phyloP scores from a whole-genome alignment of 179 eudicot genomes.

The Silene noctiflora region DNA sequence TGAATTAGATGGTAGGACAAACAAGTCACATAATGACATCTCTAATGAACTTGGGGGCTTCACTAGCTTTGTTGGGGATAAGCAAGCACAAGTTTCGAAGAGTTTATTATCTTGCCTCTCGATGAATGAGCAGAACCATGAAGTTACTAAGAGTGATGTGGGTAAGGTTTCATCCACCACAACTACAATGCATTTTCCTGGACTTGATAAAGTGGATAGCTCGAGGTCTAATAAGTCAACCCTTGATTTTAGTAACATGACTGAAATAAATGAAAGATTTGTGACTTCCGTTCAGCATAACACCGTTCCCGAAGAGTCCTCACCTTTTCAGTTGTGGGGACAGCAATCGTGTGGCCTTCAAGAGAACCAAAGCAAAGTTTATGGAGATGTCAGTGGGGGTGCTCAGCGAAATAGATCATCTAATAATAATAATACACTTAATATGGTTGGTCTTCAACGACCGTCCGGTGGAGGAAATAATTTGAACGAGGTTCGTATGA shows the following conservation, averaged over 20 bases:
- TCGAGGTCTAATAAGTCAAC: conserved; percentile 38
- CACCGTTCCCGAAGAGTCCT: conserved; percentile 32
- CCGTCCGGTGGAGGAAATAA: conserved; percentile 36
- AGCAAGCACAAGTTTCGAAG: conserved; percentile 36
- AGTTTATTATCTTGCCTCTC: conserved; percentile 37
- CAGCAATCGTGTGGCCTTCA: conserved; percentile 48
- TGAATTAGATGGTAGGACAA: conserved; percentile 25
- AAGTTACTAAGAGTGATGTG: conserved; percentile 33
- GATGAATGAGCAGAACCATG: conserved; percentile 35
- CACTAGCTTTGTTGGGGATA: conserved; percentile 34
- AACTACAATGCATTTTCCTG: conserved; percentile 40
- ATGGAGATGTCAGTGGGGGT: conserved; percentile 28
- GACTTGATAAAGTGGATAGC: conserved; percentile 37
- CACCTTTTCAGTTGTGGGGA: conserved; percentile 47
- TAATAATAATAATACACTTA: conserved; percentile 32
- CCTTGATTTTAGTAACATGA: conserved; percentile 48
- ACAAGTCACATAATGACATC: conserved; percentile 26
- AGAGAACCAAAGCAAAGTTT: conserved; percentile 36
- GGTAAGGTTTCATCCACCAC: conserved; percentile 35
- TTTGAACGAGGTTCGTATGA: conserved; percentile 31
- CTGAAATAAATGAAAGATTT: conserved; percentile 40
- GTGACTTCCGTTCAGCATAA: conserved; percentile 38
- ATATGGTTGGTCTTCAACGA: conserved; percentile 35
- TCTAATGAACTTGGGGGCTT: conserved; percentile 33
- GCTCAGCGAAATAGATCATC: conserved; percentile 37